Conservation (phyloP, 75 land plant genomes). For the Selaginella tamariscina region DNA sequence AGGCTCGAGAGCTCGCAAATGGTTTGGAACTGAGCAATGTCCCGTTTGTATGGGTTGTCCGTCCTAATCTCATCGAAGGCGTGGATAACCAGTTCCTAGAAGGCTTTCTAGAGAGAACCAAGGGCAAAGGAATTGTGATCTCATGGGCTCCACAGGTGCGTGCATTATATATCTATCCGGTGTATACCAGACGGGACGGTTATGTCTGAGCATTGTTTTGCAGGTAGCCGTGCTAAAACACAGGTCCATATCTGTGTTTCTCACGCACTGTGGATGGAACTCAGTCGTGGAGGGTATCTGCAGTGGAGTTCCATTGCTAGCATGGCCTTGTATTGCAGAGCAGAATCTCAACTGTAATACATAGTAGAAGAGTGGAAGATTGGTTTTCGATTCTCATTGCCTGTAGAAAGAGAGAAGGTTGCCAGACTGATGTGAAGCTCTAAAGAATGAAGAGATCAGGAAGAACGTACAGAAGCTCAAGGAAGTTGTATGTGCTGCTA, state of each 20-base stretch:
- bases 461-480: no score
- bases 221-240: slow-evolving; percentile 35
- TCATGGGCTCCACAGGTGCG: slow-evolving; percentile 63
- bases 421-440: slow-evolving; percentile 13
- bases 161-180: no score
- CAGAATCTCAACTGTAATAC: slow-evolving; percentile 21
- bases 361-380: slow-evolving; percentile 25
- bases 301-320: slow-evolving; percentile 19
- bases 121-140: slow-evolving; percentile 28
- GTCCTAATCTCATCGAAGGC: slow-evolving; percentile 25
- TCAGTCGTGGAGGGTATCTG: slow-evolving; percentile 29
- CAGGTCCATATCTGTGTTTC: slow-evolving; percentile 38
- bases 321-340: slow-evolving; percentile 27
- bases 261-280: slow-evolving; percentile 80
- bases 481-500: background rate
- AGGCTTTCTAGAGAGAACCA: slow-evolving; percentile 23
- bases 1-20: slow-evolving; percentile 31
- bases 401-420: background rate
- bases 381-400: background rate
- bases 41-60: slow-evolving; percentile 44
- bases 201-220: no score
- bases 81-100: slow-evolving; percentile 2
- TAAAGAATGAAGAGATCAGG: background rate
- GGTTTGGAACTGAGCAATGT: slow-evolving; percentile 32
- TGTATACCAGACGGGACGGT: no score